Base-by-base conservation (phyloP, 768 basidiomycete genomes). In the Mycena floridula region DNA sequence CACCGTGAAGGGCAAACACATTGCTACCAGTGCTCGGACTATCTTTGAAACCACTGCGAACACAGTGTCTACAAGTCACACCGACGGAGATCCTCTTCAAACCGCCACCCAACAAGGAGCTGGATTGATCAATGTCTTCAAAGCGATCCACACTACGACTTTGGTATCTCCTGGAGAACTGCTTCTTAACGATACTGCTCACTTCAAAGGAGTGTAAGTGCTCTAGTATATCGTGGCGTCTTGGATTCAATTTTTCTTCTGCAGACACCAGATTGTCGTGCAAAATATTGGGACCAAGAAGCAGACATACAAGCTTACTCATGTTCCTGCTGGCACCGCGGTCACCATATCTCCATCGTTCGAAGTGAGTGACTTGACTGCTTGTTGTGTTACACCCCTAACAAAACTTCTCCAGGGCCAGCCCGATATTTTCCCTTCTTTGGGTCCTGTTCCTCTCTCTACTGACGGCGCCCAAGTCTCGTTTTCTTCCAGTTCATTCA, bases 121-220 rank as follows among this genome's bases (percentile, higher is more conserved):
- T 9, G 79, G 79, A 11, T 53, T 81, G 39, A 63, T 84, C 43
- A 66, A 84, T 46, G 76, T 77, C 11, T 78, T 71, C 57, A 68
- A 74, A 44, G 81, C 82, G 0, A 64, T 84, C 37, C 68, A 74
- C 42, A 62, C 73, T 4, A 71, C 67, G 0, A 73, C 79, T 4
- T 55, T 75, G 28, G 60, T 85, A 22, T 69, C 73, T 4, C 80
- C 79, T 5, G 68, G 72, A 12, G 73, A 82, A 53, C 62, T 85
- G n/a, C 51, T 76, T 27, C 59, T 82, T 30, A 85, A 86, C 50
- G 82, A 84, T 55, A 84, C 82, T 3, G 69, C 74, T 7, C 65
- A 80, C 54, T 76, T 77, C 57, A 59, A 65, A 41, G 57, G 61
- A 25, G 40, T 56, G 74, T 76, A 54, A 47, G 72, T 62, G 16